Conservation (phyloP, 2,329 filamentous ascomycete species). For the Davidsoniella virescens region DNA sequence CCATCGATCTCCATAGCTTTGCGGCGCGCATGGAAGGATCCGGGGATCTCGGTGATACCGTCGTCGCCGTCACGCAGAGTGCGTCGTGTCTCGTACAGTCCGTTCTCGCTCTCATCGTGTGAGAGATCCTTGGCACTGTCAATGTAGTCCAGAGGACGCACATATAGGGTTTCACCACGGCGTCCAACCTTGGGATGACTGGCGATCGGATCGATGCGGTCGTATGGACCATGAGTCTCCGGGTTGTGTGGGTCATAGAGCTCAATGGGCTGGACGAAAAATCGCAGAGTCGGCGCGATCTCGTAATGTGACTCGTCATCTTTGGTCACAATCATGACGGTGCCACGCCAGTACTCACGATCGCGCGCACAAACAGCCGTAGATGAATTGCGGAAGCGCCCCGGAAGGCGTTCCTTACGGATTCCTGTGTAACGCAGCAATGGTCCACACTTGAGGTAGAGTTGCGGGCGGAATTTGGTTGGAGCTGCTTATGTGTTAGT, state of each 20-base stretch:
- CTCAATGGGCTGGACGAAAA: constrained; percentile 79
- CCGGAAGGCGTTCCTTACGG: constrained; percentile 39
- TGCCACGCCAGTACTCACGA: constrained; percentile 80
- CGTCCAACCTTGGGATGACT: constrained; percentile 75
- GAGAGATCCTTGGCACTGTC: constrained; percentile 67
- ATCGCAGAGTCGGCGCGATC: constrained; percentile 57
- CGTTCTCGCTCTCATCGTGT: constrained; percentile 59
- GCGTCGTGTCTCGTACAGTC: constrained; percentile 58
- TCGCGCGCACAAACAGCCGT: constrained; percentile 23
- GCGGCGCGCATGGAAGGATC: constrained; percentile 37
- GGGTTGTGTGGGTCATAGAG: constrained; percentile 46
- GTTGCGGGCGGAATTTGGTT: constrained; percentile 63
- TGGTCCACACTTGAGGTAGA: constrained; percentile 83
- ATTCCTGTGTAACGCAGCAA: constrained; percentile 81
- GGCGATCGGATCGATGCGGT: constrained; percentile 79
- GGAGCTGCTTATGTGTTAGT: constrained; percentile 24
- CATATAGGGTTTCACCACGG: constrained; percentile 72
- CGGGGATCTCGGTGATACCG: constrained; percentile 31
- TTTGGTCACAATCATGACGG: constrained; percentile 84
- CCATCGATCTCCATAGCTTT: constrained; percentile 49
- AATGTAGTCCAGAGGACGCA: constrained; percentile 75
- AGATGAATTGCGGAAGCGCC: constrained; percentile 21
- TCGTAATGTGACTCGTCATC: constrained; percentile 73
- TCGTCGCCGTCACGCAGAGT: constrained; percentile 33
- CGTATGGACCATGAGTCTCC: constrained; percentile 43